Conservation (phyloP, 306 rosid genomes). For the Quercus engelmannii region DNA sequence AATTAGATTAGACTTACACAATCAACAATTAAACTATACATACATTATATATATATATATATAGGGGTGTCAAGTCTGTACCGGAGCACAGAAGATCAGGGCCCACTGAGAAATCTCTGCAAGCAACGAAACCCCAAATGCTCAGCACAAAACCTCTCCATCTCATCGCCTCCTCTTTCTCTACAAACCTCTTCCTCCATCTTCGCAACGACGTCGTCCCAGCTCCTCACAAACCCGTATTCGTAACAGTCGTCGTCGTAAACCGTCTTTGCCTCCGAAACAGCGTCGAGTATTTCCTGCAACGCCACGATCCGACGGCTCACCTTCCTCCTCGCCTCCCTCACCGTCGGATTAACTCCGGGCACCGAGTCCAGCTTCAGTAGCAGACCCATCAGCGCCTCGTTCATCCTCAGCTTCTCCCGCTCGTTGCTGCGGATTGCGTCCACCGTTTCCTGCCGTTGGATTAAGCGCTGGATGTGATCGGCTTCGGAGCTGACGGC, state of each 20-base stretch:
- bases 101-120: constrained; percentile 74
- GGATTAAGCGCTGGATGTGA: constrained; percentile 55
- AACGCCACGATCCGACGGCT: constrained; percentile 85
- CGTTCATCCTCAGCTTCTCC: constrained; percentile 75
- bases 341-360: constrained; percentile 69
- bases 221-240: constrained; percentile 32
- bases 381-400: constrained; percentile 67
- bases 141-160: constrained; percentile 67
- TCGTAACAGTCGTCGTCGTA: constrained; percentile 12
- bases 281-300: constrained; percentile 81
- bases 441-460: constrained; percentile 93
- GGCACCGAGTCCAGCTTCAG: constrained; percentile 83
- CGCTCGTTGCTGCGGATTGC: constrained; percentile 59
- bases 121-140: constrained; percentile 82
- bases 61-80: neutral
- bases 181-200: constrained; percentile 82
- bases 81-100: constrained; percentile 22
- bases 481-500: constrained; percentile 62
- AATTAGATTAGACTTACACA: neutral
- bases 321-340: constrained; percentile 80
- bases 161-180: constrained; percentile 74
- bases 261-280: constrained; percentile 43
- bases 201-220: constrained; percentile 68
- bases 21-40: no score
- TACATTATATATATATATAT: no score